These are phyloP conservation scores for Marsdenia floribunda DNA, from an alignment of 257 asterid species.

Conservation along the genomic window DNA sequence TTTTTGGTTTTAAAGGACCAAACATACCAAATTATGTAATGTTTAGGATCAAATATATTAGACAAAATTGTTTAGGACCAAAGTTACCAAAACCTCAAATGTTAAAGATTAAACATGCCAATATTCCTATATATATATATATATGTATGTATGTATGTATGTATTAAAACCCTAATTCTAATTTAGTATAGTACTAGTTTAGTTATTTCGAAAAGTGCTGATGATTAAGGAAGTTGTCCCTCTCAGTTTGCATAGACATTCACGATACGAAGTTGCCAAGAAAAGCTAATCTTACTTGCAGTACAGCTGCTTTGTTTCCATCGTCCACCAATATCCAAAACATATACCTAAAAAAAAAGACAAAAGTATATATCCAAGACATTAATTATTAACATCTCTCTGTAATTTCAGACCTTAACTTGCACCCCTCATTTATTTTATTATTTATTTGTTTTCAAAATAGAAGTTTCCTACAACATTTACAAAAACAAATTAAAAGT, in stretches of 20 bases:
- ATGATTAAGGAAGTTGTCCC: not conserved
- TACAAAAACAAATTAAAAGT: no score
- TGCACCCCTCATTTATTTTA: not conserved
- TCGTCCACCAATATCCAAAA: constrained; percentile 3
- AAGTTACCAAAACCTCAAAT: no score
- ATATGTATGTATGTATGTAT: no score
- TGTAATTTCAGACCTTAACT: not conserved
- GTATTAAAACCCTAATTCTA: not conserved
- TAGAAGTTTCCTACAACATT: no score
- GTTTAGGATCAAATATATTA: no score
- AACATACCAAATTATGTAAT: no score
- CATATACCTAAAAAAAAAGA: no score
- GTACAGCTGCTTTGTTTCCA: constrained; percentile 13
- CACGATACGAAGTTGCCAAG: constrained; percentile 9
- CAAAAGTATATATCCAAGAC: no score
- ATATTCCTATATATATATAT: not conserved
- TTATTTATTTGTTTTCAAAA: no score
- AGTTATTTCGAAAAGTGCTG: not conserved
- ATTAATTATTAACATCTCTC: not conserved
- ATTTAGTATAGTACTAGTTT: not conserved
- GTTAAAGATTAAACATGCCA: no score
- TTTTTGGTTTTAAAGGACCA: no score
- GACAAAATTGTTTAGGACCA: no score
- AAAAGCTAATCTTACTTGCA: constrained; percentile 11
- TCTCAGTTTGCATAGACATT: constrained; percentile 15